These are phyloP conservation scores for Thuidium tamariscinum DNA, from an alignment of 225 moss, liverwort and hornwort genomes.

Conservation along the genomic window DNA sequence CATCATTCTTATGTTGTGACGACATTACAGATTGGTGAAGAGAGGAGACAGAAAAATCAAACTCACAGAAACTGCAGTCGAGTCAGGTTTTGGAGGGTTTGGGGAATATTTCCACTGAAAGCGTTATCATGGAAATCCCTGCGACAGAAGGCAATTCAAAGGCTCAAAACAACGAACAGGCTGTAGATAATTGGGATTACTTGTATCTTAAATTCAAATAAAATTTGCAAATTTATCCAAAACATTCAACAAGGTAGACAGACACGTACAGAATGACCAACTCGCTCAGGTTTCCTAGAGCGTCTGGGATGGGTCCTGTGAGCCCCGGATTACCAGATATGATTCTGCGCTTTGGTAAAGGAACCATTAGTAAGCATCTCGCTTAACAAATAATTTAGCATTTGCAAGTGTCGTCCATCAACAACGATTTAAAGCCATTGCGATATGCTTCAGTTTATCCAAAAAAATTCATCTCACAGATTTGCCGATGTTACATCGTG, in stretches of 20 bases:
- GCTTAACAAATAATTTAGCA: too few relatives aligned
- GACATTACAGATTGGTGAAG: background rate
- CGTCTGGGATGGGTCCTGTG: constrained; percentile 1
- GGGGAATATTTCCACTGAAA: background rate
- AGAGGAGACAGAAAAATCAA: background rate
- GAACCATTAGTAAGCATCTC: background rate
- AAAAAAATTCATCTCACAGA: background rate
- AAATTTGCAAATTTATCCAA: background rate
- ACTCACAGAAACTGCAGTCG: constrained; percentile 17
- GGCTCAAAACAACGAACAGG: background rate
- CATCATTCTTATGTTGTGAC: background rate
- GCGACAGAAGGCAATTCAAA: background rate
- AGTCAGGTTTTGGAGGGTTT: background rate
- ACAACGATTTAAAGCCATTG: background rate
- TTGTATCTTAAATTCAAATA: background rate
- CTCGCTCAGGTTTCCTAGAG: background rate
- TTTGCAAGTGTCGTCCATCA: background rate
- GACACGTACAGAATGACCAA: constrained; percentile 18
- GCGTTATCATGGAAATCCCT: constrained; percentile 21
- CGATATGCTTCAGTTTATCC: background rate
- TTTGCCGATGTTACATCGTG: background rate
- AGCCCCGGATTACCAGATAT: constrained; percentile 16
- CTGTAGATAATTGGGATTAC: background rate
- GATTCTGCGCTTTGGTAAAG: background rate
- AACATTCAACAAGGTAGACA: too few relatives aligned